Percentiles rank a stretch among this genome's conserved stretches.
These are phyloP conservation scores for Gentiana macrophylla DNA, from an alignment of 257 asterid genomes.

Conservation along the genomic window DNA sequence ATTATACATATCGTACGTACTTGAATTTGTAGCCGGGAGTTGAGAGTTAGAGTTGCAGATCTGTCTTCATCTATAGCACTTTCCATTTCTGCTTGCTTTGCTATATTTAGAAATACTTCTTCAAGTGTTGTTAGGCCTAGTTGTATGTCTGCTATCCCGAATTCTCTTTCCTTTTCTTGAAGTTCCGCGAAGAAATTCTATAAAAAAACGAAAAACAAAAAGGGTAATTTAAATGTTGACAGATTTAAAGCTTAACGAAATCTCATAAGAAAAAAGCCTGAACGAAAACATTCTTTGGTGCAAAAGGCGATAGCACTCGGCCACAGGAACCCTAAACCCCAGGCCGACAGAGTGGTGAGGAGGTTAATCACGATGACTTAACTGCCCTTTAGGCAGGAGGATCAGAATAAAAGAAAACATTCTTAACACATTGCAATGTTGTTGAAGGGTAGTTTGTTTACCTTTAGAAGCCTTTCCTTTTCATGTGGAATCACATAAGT, in stretches of 20 bases:
- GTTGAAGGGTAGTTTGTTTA: not conserved
- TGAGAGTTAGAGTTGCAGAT: constrained; percentile 39
- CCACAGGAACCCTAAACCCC: constrained; percentile 17
- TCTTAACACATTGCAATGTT: too few relatives aligned
- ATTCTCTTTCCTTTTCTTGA: constrained; percentile 56
- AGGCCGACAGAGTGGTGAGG: too few relatives aligned
- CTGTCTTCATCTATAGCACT: constrained; percentile 56
- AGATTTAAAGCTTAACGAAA: too few relatives aligned
- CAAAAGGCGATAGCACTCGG: too few relatives aligned
- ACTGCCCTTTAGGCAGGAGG: too few relatives aligned
- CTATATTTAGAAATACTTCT: constrained; percentile 84
- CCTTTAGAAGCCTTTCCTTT: constrained; percentile 59
- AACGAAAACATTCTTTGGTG: not conserved
- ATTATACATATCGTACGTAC: constrained; percentile 19
- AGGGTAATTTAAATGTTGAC: too few relatives aligned
- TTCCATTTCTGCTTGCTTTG: constrained; percentile 75
- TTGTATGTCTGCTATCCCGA: constrained; percentile 74
- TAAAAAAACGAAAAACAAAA: not conserved
- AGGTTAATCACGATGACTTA: too few relatives aligned
- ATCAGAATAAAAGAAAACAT: not conserved
- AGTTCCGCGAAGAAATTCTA: constrained; percentile 73
- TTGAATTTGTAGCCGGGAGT: constrained; percentile 50
- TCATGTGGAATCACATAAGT: constrained; percentile 86
- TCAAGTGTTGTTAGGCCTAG: constrained; percentile 86
- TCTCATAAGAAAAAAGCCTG: too few relatives aligned